These are phyloP conservation scores for Xylaria sp. DNA, from an alignment of 495 filamentous ascomycete genomes.

Conservation along the genomic window DNA sequence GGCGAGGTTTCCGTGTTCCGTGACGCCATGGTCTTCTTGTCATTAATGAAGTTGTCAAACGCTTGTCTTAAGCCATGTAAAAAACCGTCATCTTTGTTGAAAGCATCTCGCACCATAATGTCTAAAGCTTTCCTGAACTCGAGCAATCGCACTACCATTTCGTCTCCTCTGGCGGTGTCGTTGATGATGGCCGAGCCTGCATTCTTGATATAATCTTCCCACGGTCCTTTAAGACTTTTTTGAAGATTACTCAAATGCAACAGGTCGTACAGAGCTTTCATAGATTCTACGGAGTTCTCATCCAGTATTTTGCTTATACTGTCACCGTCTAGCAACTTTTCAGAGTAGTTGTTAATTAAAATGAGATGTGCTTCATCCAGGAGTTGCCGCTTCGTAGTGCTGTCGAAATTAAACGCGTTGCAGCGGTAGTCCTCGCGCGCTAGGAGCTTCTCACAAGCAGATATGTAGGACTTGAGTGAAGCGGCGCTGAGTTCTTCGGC, in stretches of 20 bases:
- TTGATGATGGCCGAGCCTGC: conserved; percentile 81
- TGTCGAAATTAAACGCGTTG: conserved; percentile 78
- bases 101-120: conserved; percentile 71
- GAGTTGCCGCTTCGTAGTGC: conserved; percentile 78
- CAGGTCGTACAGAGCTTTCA: conserved; percentile 79
- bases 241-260: conserved; percentile 71
- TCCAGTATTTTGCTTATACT: conserved; percentile 74
- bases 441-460: conserved; percentile 69
- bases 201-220: conserved; percentile 77
- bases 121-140: conserved; percentile 84
- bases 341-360: conserved; percentile 67
- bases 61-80: conserved; percentile 79
- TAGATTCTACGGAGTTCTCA: conserved; percentile 65
- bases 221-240: conserved; percentile 69
- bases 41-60: conserved; percentile 91
- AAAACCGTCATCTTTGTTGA: conserved; percentile 75
- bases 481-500: conserved; percentile 63
- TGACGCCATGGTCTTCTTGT: conserved; percentile 68
- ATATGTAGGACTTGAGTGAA: conserved; percentile 74
- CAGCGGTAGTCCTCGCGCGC: conserved; percentile 74
- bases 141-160: conserved; percentile 88
- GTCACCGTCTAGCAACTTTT: conserved; percentile 64
- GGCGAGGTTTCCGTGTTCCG: conserved; percentile 87
- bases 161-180: conserved; percentile 74
- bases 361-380: conserved; percentile 71